Base-by-base conservation (phyloP, 2,329 filamentous ascomycete species). In the Botrytis fabae region DNA sequence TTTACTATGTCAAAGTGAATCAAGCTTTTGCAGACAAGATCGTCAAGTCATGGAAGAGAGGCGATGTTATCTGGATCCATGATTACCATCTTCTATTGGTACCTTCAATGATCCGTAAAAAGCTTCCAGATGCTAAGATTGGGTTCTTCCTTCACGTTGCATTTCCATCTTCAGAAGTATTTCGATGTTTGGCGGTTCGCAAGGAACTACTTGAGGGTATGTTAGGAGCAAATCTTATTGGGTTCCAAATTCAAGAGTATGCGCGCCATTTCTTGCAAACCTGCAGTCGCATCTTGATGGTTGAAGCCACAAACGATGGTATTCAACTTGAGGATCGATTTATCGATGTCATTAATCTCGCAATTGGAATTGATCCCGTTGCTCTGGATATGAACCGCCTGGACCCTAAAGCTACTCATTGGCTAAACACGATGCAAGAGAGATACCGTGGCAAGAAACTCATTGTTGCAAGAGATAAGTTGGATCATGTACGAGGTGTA, bases 141-240 rank as follows among this genome's bases (percentile, higher is more conserved):
- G 95, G 95, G 18, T 96, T 98, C 85, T 98, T 98, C 84, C 85
- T 98, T 25, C 95, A 98, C 80, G 94, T 95, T 42, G 94, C 95
- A 0, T 98, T 98, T 82, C 95, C 95, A 0, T 98, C 95, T 0
- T 98, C 95, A 0, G 95, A 98, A 80, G 94, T 98, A 1, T 98
- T 98, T 83, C 90, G 95, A 65, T 98, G 95, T 81, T 84, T 98
- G 35, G 93, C 95, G 4, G 91, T 94, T 18, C 92, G 95, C 73
- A 95, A 92, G 77, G 89, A 97, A 82, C 87, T 98, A 16, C 87
- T 98, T 1, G 92, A 97, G 78, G 95, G 96, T 72, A 95, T 98
- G 86, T 89, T 98, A 0, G 95, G 95, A 16, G 93, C 96, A 72
- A 97, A 98, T 78, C 85, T 98, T 20, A 89, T 98, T 75, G 95